phyloP scores from a whole-genome alignment of 2,329 filamentous ascomycete genomes.

The Aspergillus viridinutans region DNA sequence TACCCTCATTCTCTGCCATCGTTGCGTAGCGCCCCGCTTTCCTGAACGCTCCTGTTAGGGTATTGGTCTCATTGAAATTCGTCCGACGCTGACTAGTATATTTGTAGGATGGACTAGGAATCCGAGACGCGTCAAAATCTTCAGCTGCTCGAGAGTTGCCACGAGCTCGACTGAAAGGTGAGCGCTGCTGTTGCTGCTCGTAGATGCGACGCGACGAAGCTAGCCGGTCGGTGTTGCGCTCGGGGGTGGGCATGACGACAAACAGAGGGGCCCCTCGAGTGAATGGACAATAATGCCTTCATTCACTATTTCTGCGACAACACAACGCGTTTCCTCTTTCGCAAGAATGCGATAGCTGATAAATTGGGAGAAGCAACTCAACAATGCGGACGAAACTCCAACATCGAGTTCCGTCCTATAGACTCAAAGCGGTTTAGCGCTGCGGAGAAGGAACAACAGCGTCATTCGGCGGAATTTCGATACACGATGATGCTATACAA shows the following conservation, averaged over 20 bases:
- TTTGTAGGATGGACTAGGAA: slow-evolving; percentile 25
- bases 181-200: slow-evolving; percentile 25
- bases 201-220: slow-evolving; percentile 27
- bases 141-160: slow-evolving; percentile 21
- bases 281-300: slow-evolving; percentile 6
- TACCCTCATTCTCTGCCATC: slow-evolving; percentile 24
- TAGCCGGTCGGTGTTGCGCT: slow-evolving; percentile 24
- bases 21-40: slow-evolving; percentile 26
- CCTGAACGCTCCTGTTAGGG: slow-evolving; percentile 38
- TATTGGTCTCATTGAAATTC: slow-evolving; percentile 34
- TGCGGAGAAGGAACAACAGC: slow-evolving; percentile 11
- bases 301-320: background rate
- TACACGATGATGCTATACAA: background rate
- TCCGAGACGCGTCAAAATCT: slow-evolving; percentile 26
- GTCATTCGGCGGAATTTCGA: background rate
- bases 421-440: slow-evolving; percentile 16
- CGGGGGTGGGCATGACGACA: slow-evolving; percentile 31
- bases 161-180: slow-evolving; percentile 29
- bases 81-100: slow-evolving; percentile 28
- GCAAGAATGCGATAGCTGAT: background rate
- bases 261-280: slow-evolving; percentile 9
- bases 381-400: slow-evolving; percentile 5
- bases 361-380: background rate
- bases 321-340: slow-evolving; percentile 6
- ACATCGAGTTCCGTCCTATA: background rate